Conservation (phyloP, 495 filamentous ascomycete genomes). For the Pyrenula massariospora region DNA sequence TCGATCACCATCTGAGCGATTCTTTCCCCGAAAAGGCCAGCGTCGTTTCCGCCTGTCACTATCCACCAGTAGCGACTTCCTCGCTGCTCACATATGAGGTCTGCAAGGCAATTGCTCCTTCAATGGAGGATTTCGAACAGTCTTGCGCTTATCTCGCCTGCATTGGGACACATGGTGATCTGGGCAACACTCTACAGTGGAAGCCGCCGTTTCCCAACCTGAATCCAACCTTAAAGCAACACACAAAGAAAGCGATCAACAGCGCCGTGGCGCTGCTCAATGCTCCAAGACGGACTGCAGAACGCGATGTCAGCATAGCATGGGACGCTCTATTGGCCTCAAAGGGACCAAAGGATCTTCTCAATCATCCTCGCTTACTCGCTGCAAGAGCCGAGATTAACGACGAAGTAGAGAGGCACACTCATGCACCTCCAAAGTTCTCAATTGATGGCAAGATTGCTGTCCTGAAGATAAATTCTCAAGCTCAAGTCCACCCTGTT, state of each 20-base stretch:
- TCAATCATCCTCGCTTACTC: constrained; percentile 27
- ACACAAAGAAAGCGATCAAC: constrained; percentile 44
- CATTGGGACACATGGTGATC: constrained; percentile 49
- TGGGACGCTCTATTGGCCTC: constrained; percentile 38
- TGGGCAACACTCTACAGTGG: constrained; percentile 46
- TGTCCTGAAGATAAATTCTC: constrained; percentile 39
- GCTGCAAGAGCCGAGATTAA: constrained; percentile 37
- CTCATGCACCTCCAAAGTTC: constrained; percentile 44
- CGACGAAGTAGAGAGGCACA: constrained; percentile 40
- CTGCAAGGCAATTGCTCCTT: constrained; percentile 31
- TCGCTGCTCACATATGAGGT: constrained; percentile 45
- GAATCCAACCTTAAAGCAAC: constrained; percentile 37
- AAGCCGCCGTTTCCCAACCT: constrained; percentile 46
- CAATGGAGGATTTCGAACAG: constrained; percentile 17
- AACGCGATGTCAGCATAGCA: constrained; percentile 38
- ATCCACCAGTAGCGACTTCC: constrained; percentile 44
- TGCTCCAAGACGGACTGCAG: constrained; percentile 41
- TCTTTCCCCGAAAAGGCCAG: constrained; percentile 34
- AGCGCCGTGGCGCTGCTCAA: constrained; percentile 44
- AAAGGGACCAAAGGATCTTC: constrained; percentile 26
- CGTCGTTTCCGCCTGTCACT: constrained; percentile 39
- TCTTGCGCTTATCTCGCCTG: constrained; percentile 40
- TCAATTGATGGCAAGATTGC: constrained; percentile 42
- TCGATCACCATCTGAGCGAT: constrained; percentile 47
- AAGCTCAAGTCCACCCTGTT: constrained; percentile 44